Conservation (phyloP, 108 stramenopile genomes). For the Halocafeteria seosinensis region DNA sequence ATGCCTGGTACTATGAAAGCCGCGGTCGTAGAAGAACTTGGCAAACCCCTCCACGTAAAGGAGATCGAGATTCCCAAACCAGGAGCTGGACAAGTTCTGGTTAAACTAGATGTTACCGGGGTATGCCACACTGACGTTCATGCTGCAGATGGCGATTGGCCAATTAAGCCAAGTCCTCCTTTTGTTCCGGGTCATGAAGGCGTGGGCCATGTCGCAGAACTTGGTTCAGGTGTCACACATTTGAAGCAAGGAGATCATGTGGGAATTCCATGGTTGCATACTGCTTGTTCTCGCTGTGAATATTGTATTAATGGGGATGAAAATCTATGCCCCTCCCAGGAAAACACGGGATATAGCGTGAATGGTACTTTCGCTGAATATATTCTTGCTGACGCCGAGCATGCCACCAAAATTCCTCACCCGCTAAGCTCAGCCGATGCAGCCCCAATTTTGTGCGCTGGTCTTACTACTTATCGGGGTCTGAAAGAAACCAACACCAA, state of each 20-base stretch:
- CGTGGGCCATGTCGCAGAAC: constrained; percentile 28
- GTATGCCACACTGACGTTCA: constrained; percentile 43
- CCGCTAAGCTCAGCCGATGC: constrained; percentile 5
- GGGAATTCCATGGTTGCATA: constrained; percentile 48
- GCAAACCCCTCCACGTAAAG: too few species aligned
- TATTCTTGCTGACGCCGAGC: too few species aligned
- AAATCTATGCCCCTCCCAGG: constrained; percentile 20
- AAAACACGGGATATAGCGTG: constrained; percentile 17
- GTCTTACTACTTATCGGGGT: constrained; percentile 42
- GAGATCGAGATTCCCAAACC: too few species aligned
- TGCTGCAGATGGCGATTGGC: constrained; percentile 18
- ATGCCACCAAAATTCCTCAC: constrained; percentile 12
- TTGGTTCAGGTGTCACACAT: constrained; percentile 38
- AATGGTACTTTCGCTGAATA: too few species aligned
- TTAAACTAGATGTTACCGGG: too few species aligned
- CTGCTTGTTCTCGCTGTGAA: constrained; percentile 38
- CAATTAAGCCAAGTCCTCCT: constrained; percentile 16
- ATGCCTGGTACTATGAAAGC: too few species aligned
- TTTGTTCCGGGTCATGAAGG: constrained; percentile 31
- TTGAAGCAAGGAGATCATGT: constrained; percentile 44
- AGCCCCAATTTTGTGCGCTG: constrained; percentile 41
- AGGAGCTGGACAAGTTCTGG: too few species aligned
- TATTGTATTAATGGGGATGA: constrained; percentile 33
- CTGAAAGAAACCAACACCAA: constrained; percentile 24
- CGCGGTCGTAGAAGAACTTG: too few species aligned